Evolutionary conservation across 2,329 filamentous ascomycete species (phyloP), one percentile per base, ranked within the genome.

Genomic region (Botrytis paeoniae): DNA sequence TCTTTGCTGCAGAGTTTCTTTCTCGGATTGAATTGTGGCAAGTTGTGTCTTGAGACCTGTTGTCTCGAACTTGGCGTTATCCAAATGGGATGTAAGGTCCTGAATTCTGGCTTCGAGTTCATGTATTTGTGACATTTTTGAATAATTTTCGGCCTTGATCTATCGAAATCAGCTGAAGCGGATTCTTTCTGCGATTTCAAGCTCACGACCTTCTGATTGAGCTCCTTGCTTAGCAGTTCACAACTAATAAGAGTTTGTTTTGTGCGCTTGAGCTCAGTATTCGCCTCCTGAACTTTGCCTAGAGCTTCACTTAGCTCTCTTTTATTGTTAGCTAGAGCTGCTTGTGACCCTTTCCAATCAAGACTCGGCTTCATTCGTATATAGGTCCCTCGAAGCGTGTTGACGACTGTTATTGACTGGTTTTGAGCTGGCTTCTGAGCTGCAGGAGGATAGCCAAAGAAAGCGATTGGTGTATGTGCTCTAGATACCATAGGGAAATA

Each of bases 401-500:
- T 45, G 7, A 45, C 43, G 20, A 45, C 43, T 22, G 18, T 45
- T 45, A 45, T 18, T 45, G 18, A 39, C 39, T 22, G 16, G 10
- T 43, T 10, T 16, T 6, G 7, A 9, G 18, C 18, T 29, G 48
- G 65, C 20, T 18, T 8, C 57, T 22, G 6, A 16, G 35, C 16
- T 25, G 5, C 9, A 14, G 48, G 48, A 29, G 32, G 45, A 14
- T 32, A 3, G 4, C 35, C 66, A 4, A 22, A 59, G 16, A 69
- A 69, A 16, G 66, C 35, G n/a, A 54, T 9, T 8, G 39, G 12
- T 37, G 43, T 32, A 2, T 69, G 3, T 41, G 66, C 35, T 22
- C 66, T 39, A 32, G 66, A 54, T 10, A 69, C 14, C 48, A 41
- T 59, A 3, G 48, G 48, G 22, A 69, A 69, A 32, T 69, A 69